Evolutionary conservation across 768 basidiomycete species (phyloP).

Genomic region (Vararia minispora): DNA sequence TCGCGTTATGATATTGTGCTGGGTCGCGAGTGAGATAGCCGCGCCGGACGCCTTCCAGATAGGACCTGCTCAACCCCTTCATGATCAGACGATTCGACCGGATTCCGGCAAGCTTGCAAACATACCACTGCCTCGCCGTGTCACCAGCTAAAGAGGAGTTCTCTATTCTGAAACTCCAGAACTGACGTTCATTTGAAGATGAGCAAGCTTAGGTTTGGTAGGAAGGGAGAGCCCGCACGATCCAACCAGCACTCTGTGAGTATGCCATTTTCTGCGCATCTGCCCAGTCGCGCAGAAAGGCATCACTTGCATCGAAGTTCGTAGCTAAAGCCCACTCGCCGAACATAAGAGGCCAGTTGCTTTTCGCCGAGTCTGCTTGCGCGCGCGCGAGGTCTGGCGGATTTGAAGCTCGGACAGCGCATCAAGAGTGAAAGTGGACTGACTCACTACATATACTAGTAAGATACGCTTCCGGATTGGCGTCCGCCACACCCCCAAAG

Average conservation of each 20-base stretch:
- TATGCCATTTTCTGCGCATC: slow-evolving; percentile 67
- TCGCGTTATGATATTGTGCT: slow-evolving; percentile 37
- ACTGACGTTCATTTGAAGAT: slow-evolving; percentile 21
- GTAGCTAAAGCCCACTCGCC: slow-evolving; percentile 57
- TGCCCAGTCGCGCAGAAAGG: slow-evolving; percentile 56
- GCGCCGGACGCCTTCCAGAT: slow-evolving; percentile 43
- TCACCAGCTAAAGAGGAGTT: slow-evolving; percentile 37
- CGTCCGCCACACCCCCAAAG: slow-evolving; percentile 65
- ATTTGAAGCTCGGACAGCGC: not conserved
- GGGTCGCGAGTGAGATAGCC: slow-evolving; percentile 61
- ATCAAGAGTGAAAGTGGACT: not conserved
- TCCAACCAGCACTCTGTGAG: slow-evolving; percentile 50
- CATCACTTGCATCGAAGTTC: slow-evolving; percentile 49
- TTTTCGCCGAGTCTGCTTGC: slow-evolving; percentile 30
- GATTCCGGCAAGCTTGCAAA: slow-evolving; percentile 1
- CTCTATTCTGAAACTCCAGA: slow-evolving; percentile 72
- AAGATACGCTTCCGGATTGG: slow-evolving; percentile 56
- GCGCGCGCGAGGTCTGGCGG: slow-evolving; percentile 48
- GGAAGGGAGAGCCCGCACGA: slow-evolving; percentile 30
- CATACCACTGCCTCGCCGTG: slow-evolving; percentile 56
- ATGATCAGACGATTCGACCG: not conserved
- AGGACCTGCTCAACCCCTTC: slow-evolving; percentile 42
- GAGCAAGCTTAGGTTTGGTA: not conserved
- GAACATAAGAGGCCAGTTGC: slow-evolving; percentile 40
- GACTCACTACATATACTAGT: slow-evolving; percentile 56